Evolutionary conservation across 306 rosid species (phyloP), one percentile per base, ranked within the genome.

Genomic region (Cicer chorassanicum): DNA sequence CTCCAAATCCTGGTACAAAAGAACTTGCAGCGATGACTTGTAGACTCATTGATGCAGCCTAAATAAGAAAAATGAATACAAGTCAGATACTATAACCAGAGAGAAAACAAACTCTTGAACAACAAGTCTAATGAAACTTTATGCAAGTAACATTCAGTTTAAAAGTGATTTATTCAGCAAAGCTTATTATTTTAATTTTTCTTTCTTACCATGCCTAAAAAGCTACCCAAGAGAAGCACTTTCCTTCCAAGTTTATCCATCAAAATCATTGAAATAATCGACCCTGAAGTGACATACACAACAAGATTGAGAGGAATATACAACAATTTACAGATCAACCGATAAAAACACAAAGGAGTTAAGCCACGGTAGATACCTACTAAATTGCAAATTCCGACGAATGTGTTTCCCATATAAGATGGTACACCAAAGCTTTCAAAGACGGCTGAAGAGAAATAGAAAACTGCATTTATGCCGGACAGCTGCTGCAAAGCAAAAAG

Each of bases 211-310:
- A 92, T 92, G 84, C 96, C 91, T 38, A 86, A 75, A 82, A 92
- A 92, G 78, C 97, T 92, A 75, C 96, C 90, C 48, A 92, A 76
- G 78, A 92, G 93, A 79, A 88, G 96, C 62, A 79, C 85, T 76
- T 84, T 92, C 63, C 96, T 82, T 79, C 97, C 97, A 74, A 92
- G 92, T 86, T 92, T 92, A 87, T 92, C 97, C 97, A 89, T 88
- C 82, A 92, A 66, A 74, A 85, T 88, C 89, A 87, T 92, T 70
- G 97, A 91, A 77, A 85, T 34, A 41, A 88, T 21, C 44, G 96
- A 92, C 42, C 97, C 97, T 92, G 88, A 61, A 86, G 62, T 50
- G 49, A 65, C 16, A 78, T 63, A 76, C 67, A 61, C 16, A 77
- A 68, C 9, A 78, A 65, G 53, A 21, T 68, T 67, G 55, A 81